Evolutionary conservation across 805 yeast species (phyloP), one percentile per base, ranked within the genome.

Genomic region (Suhomyces prunicola): DNA sequence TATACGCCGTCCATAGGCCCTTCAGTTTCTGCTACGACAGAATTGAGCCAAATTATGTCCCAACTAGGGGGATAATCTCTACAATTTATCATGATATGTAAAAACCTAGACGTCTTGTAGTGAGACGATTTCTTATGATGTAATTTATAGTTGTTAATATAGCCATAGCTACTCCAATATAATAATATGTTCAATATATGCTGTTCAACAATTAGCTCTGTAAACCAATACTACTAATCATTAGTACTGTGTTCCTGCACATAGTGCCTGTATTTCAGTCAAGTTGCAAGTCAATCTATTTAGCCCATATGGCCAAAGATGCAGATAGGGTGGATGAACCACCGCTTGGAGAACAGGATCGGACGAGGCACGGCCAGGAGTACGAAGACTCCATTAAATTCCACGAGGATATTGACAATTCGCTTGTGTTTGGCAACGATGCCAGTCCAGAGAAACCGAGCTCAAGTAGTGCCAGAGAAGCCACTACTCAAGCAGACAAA

Each of bases 351-450:
- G 19, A 13, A 31, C 46, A 42, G 23, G 31, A n/a, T 7, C 27
- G 22, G 17, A 12, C 46, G 17, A 23, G n/a, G 17, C 46, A 22
- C 17, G 23, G 17, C 7, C 31, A 42, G 46, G 46, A 42, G 12
- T 22, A 22, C 6, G 35, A 27, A 10, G 47, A 27, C 1, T 22
- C 47, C 7, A 15, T 12, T 22, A 44, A 27, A 27, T 27, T 44
- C n/a, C 47, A 44, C 15, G 49, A 53, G 15, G 52, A 61, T 35
- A 57, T 57, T 44, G 63, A 66, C 50, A 66, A 64, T 51, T 70
- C 74, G 51, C 62, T 71, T 42, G 67, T 69, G 9, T 70, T 70
- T 58, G 74, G 70, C 17, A 60, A 51, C 35, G 60, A 58, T 46
- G 46, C 36, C 17, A 33, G 36, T 33, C 36, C 36, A 6, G 36